Evolutionary conservation across 495 filamentous ascomycete genomes (phyloP), one percentile per base, ranked within the genome.

Genomic region (Hypoxylon crocopeplum): DNA sequence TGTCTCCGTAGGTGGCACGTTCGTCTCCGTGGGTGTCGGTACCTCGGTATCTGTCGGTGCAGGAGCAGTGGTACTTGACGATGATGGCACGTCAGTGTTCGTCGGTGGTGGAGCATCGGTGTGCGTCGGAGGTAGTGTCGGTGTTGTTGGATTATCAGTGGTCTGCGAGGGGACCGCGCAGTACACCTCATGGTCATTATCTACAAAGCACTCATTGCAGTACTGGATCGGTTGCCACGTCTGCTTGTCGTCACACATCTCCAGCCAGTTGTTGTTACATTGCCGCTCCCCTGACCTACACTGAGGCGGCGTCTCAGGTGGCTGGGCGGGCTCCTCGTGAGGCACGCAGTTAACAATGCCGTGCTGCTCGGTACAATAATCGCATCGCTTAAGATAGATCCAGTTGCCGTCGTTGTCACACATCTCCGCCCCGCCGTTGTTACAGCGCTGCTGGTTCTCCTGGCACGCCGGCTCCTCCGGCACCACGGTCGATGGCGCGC

Each of bases 311-410:
- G n/a, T 16, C 37, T 27, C 8, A 27, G 24, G 4, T n/a, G 42
- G 25, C 15, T 44, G 17, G 15, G 44, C 17, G 7, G 54, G 54
- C 13, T 48, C 17, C 25, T 17, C 4, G 8, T 11, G 3, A 8
- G 52, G 52, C 16, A 48, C 52, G 13, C 52, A 56, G 19, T 41
- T 11, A 7, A 56, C 29, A 12, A 8, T 11, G 42, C 52, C 52
- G 16, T 0, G 6, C 5, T 22, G 17, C 12, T 56, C 22, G 15
- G 3, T 48, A 27, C 53, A 56, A n/a, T 2, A 8, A 10, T 24
- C 11, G 27, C 53, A 56, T 13, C 25, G 1, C 11, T 17, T 7
- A 1, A 56, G 20, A 12, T 1, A 7, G 1, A 24, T 5, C 42
- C 45, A 56, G 2, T 11, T 10, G 6, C 19, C 25, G 24, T 22